phyloP scores from a whole-genome alignment of 2,329 filamentous ascomycete genomes.

The Leptodontidium sp. region DNA sequence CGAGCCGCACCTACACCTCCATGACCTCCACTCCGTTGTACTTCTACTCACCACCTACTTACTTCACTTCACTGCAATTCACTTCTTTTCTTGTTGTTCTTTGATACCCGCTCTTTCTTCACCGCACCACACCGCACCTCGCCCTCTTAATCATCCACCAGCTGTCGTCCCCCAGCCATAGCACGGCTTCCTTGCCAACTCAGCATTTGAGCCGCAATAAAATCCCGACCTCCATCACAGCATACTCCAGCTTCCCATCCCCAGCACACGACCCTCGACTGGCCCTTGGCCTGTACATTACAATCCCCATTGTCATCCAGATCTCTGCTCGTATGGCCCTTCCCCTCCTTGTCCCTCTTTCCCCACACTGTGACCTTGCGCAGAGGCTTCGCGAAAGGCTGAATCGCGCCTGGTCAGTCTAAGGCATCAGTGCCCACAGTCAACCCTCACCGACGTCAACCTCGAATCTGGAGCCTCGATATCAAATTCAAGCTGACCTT shows the following conservation, averaged over 20 bases:
- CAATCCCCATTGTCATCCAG: slow-evolving; percentile 33
- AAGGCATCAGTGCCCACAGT: slow-evolving; percentile 33
- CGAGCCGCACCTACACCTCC: background rate
- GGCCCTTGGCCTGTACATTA: slow-evolving; percentile 32
- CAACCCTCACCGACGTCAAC: slow-evolving; percentile 17
- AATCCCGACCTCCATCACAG: slow-evolving; percentile 19
- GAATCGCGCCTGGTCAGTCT: slow-evolving; percentile 31
- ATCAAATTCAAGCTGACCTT: slow-evolving; percentile 31
- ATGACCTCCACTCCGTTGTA: slow-evolving; percentile 30
- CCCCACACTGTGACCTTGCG: slow-evolving; percentile 23
- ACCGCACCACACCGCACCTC: slow-evolving; percentile 9
- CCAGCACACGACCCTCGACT: slow-evolving; percentile 26
- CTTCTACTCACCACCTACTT: slow-evolving; percentile 36
- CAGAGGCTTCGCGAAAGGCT: slow-evolving; percentile 35
- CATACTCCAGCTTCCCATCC: background rate
- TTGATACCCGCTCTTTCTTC: slow-evolving; percentile 43
- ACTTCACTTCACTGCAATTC: slow-evolving; percentile 18
- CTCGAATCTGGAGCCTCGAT: slow-evolving; percentile 22
- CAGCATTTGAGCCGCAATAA: slow-evolving; percentile 37
- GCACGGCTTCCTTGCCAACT: slow-evolving; percentile 35
- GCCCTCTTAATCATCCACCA: slow-evolving; percentile 25
- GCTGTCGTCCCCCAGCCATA: slow-evolving; percentile 18
- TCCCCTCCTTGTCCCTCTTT: slow-evolving; percentile 25
- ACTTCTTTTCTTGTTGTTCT: slow-evolving; percentile 41
- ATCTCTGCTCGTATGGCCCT: slow-evolving; percentile 33